Evolutionary conservation across 305 asterid genomes (phyloP).

Genomic region (Fraxinus dipetala): DNA sequence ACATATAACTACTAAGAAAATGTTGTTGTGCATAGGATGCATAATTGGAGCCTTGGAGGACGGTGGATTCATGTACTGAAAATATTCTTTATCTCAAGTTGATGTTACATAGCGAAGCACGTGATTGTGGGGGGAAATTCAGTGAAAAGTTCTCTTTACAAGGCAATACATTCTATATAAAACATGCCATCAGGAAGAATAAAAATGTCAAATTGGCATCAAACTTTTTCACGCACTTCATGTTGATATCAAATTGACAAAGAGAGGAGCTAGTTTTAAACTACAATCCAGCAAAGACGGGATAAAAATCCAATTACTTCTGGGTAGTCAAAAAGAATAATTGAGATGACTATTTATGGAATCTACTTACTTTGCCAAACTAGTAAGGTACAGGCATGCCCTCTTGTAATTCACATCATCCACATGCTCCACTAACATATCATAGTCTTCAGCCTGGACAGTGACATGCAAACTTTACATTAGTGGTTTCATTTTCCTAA

Average conservation of each 20-base stretch:
- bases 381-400: slow-evolving; percentile 86
- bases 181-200: background rate
- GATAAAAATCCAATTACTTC: background rate
- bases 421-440: slow-evolving; percentile 66
- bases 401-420: slow-evolving; percentile 68
- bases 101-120: background rate
- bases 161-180: background rate
- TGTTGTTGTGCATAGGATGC: background rate
- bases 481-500: background rate
- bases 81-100: background rate
- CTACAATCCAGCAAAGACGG: background rate
- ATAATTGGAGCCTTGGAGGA: background rate
- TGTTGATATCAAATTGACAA: background rate
- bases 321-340: background rate
- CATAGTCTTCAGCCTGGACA: slow-evolving; percentile 85
- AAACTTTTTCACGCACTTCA: background rate
- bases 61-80: background rate
- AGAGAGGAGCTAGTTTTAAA: background rate
- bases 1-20: background rate
- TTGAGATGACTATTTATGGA: background rate
- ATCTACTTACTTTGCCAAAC: slow-evolving; percentile 74
- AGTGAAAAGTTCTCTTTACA: background rate
- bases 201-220: background rate
- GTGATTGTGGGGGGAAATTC: background rate
- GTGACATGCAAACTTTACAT: background rate